Evolutionary conservation across 148 eudicot species (phyloP), one percentile per base, ranked within the genome.

Genomic region (Rhododendron henanense): DNA sequence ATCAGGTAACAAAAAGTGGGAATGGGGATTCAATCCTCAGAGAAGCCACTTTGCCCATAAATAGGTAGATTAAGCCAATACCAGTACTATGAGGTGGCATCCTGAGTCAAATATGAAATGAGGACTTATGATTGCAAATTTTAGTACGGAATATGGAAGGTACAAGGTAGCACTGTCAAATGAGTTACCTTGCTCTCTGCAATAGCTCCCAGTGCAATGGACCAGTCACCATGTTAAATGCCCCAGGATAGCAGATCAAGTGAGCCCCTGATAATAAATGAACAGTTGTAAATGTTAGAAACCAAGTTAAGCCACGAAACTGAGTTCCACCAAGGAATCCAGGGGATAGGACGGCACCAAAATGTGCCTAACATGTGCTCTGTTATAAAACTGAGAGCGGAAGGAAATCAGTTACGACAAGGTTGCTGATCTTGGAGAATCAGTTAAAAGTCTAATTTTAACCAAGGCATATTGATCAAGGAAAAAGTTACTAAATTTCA

Each of bases 181-280:
- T 71, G 39, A 71, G 76, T 71, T 85, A 94, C 99, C 99, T 94
- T 76, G 98, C 99, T 91, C 94, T 93, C 87, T 97, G 99, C 87
- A 95, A 91, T 88, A 97, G 88, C 90, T 97, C 99, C 99, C 99
- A 97, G 85, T 95, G 99, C 89, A 97, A 80, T 31, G 99, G 99
- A 85, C 99, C 99, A 73, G 99, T 97, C 41, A 96, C 94, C 99
- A 94, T 97, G 91, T 97, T 97, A 89, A 97, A 97, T 82, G 98
- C 99, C 85, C 99, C 99, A 79, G 99, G 99, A 88, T 97, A 97
- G 84, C 98, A 95, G 83, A 97, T 80, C 89, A 97, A 90, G 87
- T 97, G 99, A 89, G 96, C 96, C 82, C 99, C 99, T 97, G 88
- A 85, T 61, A 48, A 25, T 25, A 28, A 51, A 50, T 4, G 19